Percentiles rank a stretch among this genome's conserved stretches.
phyloP scores from a whole-genome alignment of 177 flowering plant genomes.

The Vitis hybrid region DNA sequence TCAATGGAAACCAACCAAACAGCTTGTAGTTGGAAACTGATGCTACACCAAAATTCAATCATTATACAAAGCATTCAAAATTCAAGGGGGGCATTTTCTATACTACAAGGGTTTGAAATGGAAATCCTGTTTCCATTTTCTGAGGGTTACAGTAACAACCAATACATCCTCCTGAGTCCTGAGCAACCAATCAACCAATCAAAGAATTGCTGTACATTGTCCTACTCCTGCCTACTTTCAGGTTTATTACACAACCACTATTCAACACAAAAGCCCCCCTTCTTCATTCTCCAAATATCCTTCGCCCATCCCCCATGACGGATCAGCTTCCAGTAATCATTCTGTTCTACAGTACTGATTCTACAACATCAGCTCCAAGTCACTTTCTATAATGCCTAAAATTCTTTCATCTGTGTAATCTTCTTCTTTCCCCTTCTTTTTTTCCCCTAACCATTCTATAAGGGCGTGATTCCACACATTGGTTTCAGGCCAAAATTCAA shows the following conservation, averaged over 20 bases:
- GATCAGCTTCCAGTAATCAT: background rate
- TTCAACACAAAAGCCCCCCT: background rate
- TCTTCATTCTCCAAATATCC: background rate
- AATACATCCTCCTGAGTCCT: constrained; percentile 8
- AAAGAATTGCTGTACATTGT: constrained; percentile 46
- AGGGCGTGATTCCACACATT: background rate
- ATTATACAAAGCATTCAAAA: constrained; percentile 9
- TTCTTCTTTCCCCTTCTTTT: background rate
- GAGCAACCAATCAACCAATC: constrained; percentile 42
- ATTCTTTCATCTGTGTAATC: background rate
- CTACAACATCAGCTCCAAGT: background rate
- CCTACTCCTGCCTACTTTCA: constrained; percentile 13
- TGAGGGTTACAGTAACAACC: constrained; percentile 8
- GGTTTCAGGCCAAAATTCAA: background rate
- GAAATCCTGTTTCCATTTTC: constrained; percentile 2
- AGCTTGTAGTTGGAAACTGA: too few species aligned
- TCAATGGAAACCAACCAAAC: too few species aligned
- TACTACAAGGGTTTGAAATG: too few species aligned
- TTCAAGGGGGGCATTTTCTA: constrained; percentile 2
- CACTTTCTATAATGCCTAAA: background rate
- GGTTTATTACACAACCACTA: constrained; percentile 2
- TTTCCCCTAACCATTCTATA: background rate
- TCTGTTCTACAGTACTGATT: background rate
- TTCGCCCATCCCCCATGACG: too few species aligned
- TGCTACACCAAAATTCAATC: too few species aligned